Evolutionary conservation across 192 early-diverging fungal species (phyloP).

Genomic region (Coemansia sp.): DNA sequence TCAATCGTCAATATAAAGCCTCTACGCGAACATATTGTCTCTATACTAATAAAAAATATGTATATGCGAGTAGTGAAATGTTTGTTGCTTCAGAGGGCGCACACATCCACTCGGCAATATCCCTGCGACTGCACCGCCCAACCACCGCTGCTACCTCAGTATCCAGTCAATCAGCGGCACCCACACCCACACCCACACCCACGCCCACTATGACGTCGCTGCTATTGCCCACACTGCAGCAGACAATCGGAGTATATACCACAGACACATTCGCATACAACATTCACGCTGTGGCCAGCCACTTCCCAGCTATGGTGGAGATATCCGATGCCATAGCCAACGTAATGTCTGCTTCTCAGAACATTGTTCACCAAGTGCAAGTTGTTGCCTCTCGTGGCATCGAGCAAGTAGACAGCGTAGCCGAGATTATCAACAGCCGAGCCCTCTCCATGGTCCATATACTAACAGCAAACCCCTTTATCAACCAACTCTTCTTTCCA

Average conservation of each 20-base stretch:
- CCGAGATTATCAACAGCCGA: background rate
- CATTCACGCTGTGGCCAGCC: background rate
- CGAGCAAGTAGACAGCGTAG: constrained; percentile 1
- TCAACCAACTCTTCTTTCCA: constrained; percentile 22
- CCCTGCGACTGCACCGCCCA: background rate
- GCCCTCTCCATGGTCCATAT: constrained; percentile 7
- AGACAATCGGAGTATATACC: no score
- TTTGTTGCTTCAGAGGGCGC: background rate
- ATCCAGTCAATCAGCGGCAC: background rate
- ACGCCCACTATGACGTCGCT: no score
- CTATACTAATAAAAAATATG: background rate
- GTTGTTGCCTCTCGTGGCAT: background rate
- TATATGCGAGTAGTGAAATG: background rate
- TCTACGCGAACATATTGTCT: no score
- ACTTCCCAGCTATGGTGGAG: background rate
- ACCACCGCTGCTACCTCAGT: background rate
- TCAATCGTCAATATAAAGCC: background rate
- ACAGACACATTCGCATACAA: no score
- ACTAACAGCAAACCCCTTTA: constrained; percentile 22
- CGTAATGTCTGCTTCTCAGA: background rate
- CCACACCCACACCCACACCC: no score
- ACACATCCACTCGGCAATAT: background rate
- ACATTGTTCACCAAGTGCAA: background rate
- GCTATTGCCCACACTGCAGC: no score
- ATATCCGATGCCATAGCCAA: background rate